Evolutionary conservation across 768 basidiomycete species (phyloP), one percentile per base, ranked within the genome.

Genomic region (Termitomyces sp.): DNA sequence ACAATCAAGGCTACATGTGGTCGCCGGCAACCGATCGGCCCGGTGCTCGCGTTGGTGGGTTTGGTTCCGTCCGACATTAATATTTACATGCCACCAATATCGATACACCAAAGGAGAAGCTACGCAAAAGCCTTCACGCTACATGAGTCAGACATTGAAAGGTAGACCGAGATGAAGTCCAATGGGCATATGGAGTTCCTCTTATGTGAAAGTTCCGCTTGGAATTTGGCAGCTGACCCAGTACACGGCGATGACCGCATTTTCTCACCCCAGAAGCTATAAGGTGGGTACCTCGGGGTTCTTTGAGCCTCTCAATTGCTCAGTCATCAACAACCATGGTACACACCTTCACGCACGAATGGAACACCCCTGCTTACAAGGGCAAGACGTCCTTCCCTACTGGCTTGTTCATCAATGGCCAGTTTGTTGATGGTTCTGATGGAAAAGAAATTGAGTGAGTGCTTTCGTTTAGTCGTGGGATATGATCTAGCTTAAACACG

Each of bases 381-480:
- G 85, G 84, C 42, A 79, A 79, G 60, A 74, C 77, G 35, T 72
- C 70, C 21, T 81, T 88, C 67, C 66, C 68, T 55, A 87, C 88
- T 4, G 88, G 90, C 35, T 67, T 90, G 58, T 92, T 81, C 75
- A 88, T 93, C 71, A 74, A 82, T 67, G 83, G 84, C 61, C 64
- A 90, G 70, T 92, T 81, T 60, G 71, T 78, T 42, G 81, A 83
- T 40, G 84, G 84, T 15, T 68, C 71, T 8, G 69, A 77, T 5
- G 68, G 73, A 1, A 78, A 73, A 32, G 82, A 78, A 7, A 83
- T 90, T 62, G 85, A 87, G 86, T 87, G 60, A 57, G 84, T 68
- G 22, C 26, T 4, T 22, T 51, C 22, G 42, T 11, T 50, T 45
- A 43, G 28, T 9, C 50, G 19, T 54, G 45, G 37, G 44, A 26